phyloP scores from a whole-genome alignment of 257 asterid species.

The Rehmannia glutinosa region DNA sequence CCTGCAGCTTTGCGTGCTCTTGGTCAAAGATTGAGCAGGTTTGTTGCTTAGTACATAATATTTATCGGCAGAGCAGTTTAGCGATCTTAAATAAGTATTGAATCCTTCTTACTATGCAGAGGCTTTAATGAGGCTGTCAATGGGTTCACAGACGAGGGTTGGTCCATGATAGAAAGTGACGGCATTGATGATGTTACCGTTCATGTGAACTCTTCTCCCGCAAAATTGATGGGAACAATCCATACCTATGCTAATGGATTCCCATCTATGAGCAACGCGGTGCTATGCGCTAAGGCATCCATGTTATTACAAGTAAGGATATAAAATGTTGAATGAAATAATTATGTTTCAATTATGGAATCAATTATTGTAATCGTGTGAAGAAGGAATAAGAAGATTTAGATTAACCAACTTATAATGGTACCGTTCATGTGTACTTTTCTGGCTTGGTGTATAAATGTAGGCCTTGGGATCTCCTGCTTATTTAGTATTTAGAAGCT shows the following conservation, averaged over 20 bases:
- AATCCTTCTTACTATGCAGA: slow-evolving; percentile 34
- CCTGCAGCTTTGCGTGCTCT: slow-evolving; percentile 95
- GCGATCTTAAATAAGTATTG: not conserved
- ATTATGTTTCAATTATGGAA: too few species aligned
- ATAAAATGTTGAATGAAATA: not conserved
- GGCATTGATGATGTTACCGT: slow-evolving; percentile 92
- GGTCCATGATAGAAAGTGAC: slow-evolving; percentile 84
- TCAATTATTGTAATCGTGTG: not conserved
- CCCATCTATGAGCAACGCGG: slow-evolving; percentile 68
- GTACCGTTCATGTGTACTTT: too few species aligned
- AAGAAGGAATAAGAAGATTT: not conserved
- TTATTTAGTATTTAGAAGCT: not conserved
- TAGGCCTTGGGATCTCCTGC: not conserved
- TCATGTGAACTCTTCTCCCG: slow-evolving; percentile 81
- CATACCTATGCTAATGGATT: slow-evolving; percentile 66
- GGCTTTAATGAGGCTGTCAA: slow-evolving; percentile 98
- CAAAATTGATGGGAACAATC: slow-evolving; percentile 68
- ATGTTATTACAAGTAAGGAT: slow-evolving; percentile 80
- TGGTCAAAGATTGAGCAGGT: slow-evolving; percentile 95
- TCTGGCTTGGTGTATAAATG: not conserved
- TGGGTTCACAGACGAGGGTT: slow-evolving; percentile 90
- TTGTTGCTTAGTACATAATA: slow-evolving; percentile 2
- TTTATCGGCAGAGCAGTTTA: not conserved
- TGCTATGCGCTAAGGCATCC: slow-evolving; percentile 92
- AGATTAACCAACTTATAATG: not conserved